These are phyloP conservation scores for Xylaria multiplex DNA, from an alignment of 2,329 filamentous ascomycete species.

Conservation along the genomic window DNA sequence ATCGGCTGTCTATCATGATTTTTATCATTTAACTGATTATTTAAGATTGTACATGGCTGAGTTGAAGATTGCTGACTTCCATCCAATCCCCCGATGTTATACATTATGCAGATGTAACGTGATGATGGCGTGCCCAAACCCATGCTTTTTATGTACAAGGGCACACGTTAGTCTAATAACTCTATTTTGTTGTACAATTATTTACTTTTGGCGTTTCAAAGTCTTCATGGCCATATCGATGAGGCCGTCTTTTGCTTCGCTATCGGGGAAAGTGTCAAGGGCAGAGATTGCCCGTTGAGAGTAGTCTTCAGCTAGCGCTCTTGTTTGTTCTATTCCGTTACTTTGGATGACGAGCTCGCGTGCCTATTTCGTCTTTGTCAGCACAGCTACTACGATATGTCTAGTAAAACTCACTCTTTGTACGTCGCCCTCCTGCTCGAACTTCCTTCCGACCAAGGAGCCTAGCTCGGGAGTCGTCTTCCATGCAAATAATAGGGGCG, in stretches of 20 bases:
- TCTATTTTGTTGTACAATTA: conserved; percentile 33
- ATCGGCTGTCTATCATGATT: conserved; percentile 8
- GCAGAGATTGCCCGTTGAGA: conserved; percentile 86
- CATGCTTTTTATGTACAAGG: conserved; percentile 36
- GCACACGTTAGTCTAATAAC: conserved; percentile 35
- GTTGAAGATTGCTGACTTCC: conserved; percentile 27
- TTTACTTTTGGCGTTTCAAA: conserved; percentile 84
- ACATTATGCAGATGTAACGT: conserved; percentile 33
- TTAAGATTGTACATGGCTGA: conserved; percentile 24
- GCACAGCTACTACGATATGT: neutral
- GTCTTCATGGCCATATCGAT: conserved; percentile 95
- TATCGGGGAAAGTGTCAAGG: conserved; percentile 87
- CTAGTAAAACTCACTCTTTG: conserved; percentile 69
- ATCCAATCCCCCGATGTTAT: conserved; percentile 24
- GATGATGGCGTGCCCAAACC: conserved; percentile 21
- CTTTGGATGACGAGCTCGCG: conserved; percentile 84
- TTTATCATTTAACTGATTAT: conserved; percentile 16
- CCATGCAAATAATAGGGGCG: conserved; percentile 95
- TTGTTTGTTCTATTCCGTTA: conserved; percentile 90
- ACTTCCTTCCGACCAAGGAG: conserved; percentile 89
- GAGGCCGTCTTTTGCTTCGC: conserved; percentile 90
- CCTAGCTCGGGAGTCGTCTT: conserved; percentile 87
- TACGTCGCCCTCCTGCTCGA: conserved; percentile 84
- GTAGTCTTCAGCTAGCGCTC: conserved; percentile 89
- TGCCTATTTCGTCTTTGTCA: conserved; percentile 66